Conservation (phyloP, 495 filamentous ascomycete genomes). For the Oleoguttula mirabilis region DNA sequence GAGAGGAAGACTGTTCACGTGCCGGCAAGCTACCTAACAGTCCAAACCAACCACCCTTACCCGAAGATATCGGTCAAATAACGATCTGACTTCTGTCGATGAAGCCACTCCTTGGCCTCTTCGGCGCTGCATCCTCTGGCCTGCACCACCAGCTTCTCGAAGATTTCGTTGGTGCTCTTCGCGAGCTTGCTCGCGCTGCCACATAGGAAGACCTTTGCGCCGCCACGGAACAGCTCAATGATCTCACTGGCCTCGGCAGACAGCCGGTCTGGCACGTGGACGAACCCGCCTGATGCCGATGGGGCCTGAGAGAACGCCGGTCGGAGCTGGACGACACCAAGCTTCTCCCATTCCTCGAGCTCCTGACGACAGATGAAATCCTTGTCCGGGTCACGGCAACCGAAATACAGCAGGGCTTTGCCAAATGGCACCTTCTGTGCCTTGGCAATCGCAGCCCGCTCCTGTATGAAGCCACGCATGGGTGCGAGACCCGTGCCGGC, state of each 20-base stretch:
- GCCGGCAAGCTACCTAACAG: no score
- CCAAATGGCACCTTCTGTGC: constrained; percentile 6
- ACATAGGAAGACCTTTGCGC: constrained; percentile 25
- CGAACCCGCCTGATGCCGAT: constrained; percentile 10
- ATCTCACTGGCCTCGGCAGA: constrained; percentile 16
- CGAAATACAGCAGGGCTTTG: constrained; percentile 23
- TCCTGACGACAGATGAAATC: constrained; percentile 17
- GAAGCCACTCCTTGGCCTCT: constrained; percentile 42
- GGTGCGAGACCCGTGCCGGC: constrained; percentile 12
- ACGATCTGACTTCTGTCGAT: no score
- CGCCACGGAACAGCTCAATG: constrained; percentile 17
- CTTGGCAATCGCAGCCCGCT: constrained; percentile 6
- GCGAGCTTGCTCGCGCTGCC: constrained; percentile 42
- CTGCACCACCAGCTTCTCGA: constrained; percentile 37
- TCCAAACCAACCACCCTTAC: no score
- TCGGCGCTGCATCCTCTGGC: constrained; percentile 21
- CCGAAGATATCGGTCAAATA: no score
- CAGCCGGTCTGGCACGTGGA: constrained; percentile 2
- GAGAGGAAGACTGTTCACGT: no score
- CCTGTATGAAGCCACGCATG: constrained; percentile 8
- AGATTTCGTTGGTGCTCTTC: constrained; percentile 43
- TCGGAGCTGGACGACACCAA: constrained; percentile 19
- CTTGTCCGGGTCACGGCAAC: constrained; percentile 16
- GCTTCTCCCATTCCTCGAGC: constrained; percentile 18
- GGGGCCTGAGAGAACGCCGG: constrained; percentile 15